Evolutionary conservation across 257 asterid genomes (phyloP).

Genomic region (Solanum chaucha): DNA sequence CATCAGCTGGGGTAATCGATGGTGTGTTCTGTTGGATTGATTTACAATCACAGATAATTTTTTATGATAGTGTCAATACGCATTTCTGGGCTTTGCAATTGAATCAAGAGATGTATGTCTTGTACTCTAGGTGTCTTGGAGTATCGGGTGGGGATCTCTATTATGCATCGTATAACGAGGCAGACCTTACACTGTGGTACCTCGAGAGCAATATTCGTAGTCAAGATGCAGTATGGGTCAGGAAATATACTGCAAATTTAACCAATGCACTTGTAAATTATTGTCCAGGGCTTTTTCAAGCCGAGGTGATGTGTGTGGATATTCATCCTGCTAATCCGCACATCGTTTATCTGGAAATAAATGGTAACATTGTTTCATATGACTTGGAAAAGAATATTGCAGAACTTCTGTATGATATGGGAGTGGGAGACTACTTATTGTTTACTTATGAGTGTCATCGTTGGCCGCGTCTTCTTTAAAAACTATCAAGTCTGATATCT

Average conservation of each 20-base stretch:
- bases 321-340: background rate
- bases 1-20: background rate
- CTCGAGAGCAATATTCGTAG: background rate
- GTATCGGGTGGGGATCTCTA: background rate
- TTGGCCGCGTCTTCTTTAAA: background rate
- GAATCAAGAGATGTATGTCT: background rate
- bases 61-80: background rate
- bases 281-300: background rate
- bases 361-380: background rate
- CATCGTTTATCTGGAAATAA: background rate
- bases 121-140: background rate
- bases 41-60: fast-evolving
- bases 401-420: background rate
- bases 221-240: background rate
- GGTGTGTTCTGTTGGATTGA: background rate
- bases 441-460: background rate
- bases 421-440: background rate
- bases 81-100: background rate
- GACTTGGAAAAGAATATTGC: background rate
- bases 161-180: background rate
- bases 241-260: background rate
- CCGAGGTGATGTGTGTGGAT: background rate
- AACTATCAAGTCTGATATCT: background rate
- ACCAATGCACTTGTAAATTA: background rate
- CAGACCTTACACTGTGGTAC: background rate